Conservation (phyloP, 1,284 basidiomycete genomes). For the Tetrapyrgos nigripes region DNA sequence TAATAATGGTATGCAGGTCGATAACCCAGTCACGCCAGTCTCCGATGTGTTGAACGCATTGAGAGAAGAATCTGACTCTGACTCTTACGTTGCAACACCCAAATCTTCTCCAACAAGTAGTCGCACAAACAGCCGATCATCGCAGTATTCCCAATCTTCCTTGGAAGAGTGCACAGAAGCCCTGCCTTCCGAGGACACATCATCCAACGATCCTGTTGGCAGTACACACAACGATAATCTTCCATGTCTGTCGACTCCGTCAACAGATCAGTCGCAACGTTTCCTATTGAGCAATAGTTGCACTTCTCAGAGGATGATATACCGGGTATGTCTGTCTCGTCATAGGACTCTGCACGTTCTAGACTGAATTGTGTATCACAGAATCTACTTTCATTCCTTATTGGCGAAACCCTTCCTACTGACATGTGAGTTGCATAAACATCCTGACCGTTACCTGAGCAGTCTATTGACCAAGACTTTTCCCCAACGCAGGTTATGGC, state of each 20-base stretch:
- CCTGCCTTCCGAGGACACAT: background rate
- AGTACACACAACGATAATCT: too few relatives aligned
- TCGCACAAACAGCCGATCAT: background rate
- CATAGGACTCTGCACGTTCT: background rate
- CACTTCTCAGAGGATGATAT: background rate
- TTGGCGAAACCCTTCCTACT: background rate
- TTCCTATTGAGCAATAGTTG: background rate
- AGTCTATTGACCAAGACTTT: background rate
- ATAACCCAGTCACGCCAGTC: too few relatives aligned
- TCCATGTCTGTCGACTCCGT: too few relatives aligned
- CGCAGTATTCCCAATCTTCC: background rate
- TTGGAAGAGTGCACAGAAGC: background rate
- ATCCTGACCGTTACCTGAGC: background rate
- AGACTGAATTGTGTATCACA: background rate
- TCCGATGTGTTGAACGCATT: too few relatives aligned
- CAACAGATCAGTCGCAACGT: background rate
- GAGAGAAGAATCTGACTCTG: too few relatives aligned
- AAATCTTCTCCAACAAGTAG: background rate
- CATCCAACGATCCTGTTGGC: background rate
- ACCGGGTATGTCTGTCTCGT: background rate
- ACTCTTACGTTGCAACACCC: background rate
- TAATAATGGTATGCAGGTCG: too few relatives aligned
- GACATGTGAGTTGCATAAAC: background rate
- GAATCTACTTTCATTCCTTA: constrained; percentile 1
- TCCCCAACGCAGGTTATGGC: background rate